These are phyloP conservation scores for Kluyveromyces nonfermentans DNA, from an alignment of 805 yeast species.

Conservation along the genomic window DNA sequence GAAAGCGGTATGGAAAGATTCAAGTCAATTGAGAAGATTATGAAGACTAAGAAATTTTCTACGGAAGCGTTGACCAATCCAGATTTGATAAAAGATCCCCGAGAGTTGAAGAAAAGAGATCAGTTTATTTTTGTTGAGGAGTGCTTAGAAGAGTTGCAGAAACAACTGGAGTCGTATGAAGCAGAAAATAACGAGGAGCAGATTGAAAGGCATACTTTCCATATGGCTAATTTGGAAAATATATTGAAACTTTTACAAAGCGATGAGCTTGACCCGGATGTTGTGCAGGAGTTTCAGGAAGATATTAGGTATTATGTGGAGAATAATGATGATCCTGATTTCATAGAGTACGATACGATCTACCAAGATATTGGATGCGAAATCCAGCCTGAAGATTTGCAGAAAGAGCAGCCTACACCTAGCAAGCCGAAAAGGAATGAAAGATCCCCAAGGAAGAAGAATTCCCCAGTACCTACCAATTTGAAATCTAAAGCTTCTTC, in stretches of 20 bases:
- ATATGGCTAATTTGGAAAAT: slow-evolving; percentile 66
- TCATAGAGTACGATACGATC: slow-evolving; percentile 86
- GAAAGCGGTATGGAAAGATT: slow-evolving; percentile 88
- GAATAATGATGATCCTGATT: slow-evolving; percentile 85
- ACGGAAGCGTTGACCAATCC: slow-evolving; percentile 83
- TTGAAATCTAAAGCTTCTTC: slow-evolving; percentile 1
- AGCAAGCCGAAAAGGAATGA: slow-evolving; percentile 16
- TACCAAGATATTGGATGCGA: slow-evolving; percentile 71
- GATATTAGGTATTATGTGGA: slow-evolving; percentile 92
- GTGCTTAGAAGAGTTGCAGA: slow-evolving; percentile 68
- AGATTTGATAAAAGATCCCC: slow-evolving; percentile 56
- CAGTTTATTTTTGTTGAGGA: slow-evolving; percentile 59
- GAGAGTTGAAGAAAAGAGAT: slow-evolving; percentile 69
- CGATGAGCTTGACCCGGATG: slow-evolving; percentile 70
- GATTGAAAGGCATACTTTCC: slow-evolving; percentile 69
- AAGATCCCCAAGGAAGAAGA: slow-evolving; percentile 32
- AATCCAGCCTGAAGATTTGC: slow-evolving; percentile 38
- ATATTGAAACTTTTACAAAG: slow-evolving; percentile 70
- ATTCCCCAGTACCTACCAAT: slow-evolving; percentile 20
- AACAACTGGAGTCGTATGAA: slow-evolving; percentile 72
- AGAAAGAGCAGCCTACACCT: slow-evolving; percentile 21
- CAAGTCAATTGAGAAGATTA: slow-evolving; percentile 85
- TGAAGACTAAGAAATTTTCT: slow-evolving; percentile 89
- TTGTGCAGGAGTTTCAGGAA: slow-evolving; percentile 68
- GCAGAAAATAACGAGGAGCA: slow-evolving; percentile 56